A percentile compares a stretch with the other conserved stretches of the same genome.
Evolutionary conservation across 306 rosid species (phyloP).

Genomic region (Begonia masoniana): DNA sequence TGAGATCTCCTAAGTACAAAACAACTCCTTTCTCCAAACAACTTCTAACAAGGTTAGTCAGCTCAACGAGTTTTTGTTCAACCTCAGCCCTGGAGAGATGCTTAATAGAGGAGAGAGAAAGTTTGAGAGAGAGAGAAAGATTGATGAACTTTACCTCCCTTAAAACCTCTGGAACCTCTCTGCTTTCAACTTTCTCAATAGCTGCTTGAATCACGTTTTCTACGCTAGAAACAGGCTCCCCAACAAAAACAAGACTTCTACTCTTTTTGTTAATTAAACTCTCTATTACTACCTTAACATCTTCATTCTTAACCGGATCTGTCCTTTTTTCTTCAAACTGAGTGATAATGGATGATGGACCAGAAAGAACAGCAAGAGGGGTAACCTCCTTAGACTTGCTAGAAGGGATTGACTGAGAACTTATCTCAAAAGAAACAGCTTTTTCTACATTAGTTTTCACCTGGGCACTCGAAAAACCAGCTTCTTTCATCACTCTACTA

Average conservation of each 20-base stretch:
- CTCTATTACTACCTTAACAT: conserved; percentile 43
- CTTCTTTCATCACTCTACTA: conserved; percentile 91
- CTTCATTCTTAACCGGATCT: conserved; percentile 43
- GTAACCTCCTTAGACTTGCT: conserved; percentile 34
- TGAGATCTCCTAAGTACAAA: conserved; percentile 81
- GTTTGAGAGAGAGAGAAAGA: conserved; percentile 31
- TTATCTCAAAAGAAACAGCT: conserved; percentile 59
- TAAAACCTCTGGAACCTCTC: conserved; percentile 43
- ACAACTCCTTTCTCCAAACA: conserved; percentile 43
- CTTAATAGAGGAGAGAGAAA: conserved; percentile 36
- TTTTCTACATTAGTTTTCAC: conserved; percentile 87
- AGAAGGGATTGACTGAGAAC: conserved; percentile 32
- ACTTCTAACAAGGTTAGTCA: conserved; percentile 24
- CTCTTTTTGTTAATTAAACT: conserved; percentile 30
- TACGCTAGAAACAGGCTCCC: conserved; percentile 48
- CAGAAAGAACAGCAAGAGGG: conserved; percentile 11
- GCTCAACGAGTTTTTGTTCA: conserved; percentile 57
- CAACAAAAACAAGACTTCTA: conserved; percentile 66
- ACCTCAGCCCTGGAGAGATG: conserved; percentile 48
- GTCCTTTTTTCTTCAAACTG: neutral
- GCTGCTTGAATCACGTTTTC: conserved; percentile 56
- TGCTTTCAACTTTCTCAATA: conserved; percentile 59
- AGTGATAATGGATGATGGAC: conserved; percentile 7
- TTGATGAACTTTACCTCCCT: conserved; percentile 45
- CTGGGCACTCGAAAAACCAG: conserved; percentile 71